Conservation (phyloP, 2,329 filamentous ascomycete species). For the Trichophyton schoenleinii region DNA sequence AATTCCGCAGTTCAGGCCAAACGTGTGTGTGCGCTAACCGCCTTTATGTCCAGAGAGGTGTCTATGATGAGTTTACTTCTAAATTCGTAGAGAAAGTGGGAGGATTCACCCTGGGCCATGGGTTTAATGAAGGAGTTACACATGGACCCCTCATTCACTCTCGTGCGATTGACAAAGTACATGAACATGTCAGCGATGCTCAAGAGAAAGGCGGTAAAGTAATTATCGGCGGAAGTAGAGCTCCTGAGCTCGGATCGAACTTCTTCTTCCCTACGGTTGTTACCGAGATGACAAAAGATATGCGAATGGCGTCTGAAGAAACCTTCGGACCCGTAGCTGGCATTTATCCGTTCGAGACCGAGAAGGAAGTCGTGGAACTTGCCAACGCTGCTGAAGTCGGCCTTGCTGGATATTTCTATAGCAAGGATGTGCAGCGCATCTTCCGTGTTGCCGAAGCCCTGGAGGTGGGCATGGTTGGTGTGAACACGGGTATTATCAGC, state of each 20-base stretch:
- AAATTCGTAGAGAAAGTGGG: constrained; percentile 44
- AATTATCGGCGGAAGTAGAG: constrained; percentile 58
- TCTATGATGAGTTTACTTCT: constrained; percentile 42
- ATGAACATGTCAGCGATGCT: constrained; percentile 68
- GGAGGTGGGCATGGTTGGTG: constrained; percentile 41
- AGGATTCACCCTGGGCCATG: constrained; percentile 36
- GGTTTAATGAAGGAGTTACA: constrained; percentile 35
- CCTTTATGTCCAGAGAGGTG: constrained; percentile 40
- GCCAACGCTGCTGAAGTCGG: constrained; percentile 79
- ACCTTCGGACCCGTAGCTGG: constrained; percentile 92
- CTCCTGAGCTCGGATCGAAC: constrained; percentile 64
- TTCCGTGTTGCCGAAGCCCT: constrained; percentile 49
- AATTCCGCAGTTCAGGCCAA: constrained; percentile 90
- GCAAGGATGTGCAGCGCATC: constrained; percentile 44
- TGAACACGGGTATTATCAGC: constrained; percentile 59
- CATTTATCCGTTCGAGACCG: constrained; percentile 75
- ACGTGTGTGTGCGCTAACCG: constrained; percentile 75
- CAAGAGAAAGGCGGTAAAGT: constrained; percentile 64
- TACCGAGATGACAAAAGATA: constrained; percentile 70
- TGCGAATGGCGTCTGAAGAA: constrained; percentile 76
- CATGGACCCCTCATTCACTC: constrained; percentile 55
- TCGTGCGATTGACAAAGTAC: constrained; percentile 66
- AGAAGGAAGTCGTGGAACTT: constrained; percentile 72
- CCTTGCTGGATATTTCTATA: constrained; percentile 90
- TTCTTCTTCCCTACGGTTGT: constrained; percentile 88